phyloP scores from a whole-genome alignment of 768 basidiomycete species.

The Lentinula sp. region DNA sequence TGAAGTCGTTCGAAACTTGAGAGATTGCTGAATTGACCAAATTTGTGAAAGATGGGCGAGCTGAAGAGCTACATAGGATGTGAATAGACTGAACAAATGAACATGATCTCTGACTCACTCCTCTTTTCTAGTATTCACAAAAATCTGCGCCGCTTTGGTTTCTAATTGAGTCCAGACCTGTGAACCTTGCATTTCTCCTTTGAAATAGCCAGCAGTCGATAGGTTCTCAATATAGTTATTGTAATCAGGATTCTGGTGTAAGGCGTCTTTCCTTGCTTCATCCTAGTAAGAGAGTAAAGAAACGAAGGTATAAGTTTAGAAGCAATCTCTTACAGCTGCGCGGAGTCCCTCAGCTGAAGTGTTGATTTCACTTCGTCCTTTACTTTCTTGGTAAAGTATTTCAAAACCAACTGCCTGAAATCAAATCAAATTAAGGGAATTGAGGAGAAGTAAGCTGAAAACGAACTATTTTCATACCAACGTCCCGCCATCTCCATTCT shows the following conservation, averaged over 20 bases:
- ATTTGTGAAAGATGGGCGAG: conserved; percentile 71
- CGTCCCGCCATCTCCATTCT: conserved; percentile 74
- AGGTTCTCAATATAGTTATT: conserved; percentile 66
- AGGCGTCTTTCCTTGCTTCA: conserved; percentile 62
- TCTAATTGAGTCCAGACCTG: conserved; percentile 71
- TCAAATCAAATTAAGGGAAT: conserved; percentile 4
- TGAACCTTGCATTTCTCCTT: conserved; percentile 72
- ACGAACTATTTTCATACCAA: conserved; percentile 90
- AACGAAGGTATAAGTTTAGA: neutral
- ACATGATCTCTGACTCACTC: conserved; percentile 48
- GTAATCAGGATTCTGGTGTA: conserved; percentile 66
- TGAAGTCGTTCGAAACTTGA: conserved; percentile 25
- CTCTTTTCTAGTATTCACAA: conserved; percentile 51
- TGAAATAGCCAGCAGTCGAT: conserved; percentile 66
- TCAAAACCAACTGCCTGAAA: conserved; percentile 89
- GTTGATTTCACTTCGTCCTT: conserved; percentile 41
- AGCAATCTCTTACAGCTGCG: conserved; percentile 40
- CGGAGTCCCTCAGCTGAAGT: conserved; percentile 27
- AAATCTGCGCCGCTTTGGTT: conserved; percentile 60
- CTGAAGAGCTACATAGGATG: conserved; percentile 37
- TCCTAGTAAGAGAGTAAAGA: conserved; percentile 27
- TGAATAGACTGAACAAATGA: neutral
- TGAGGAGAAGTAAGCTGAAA: neutral
- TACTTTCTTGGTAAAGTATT: conserved; percentile 88
- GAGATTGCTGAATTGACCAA: conserved; percentile 62